Conservation (phyloP, 371 early-diverging fungal genomes). For the Dichotomocladium elegans region DNA sequence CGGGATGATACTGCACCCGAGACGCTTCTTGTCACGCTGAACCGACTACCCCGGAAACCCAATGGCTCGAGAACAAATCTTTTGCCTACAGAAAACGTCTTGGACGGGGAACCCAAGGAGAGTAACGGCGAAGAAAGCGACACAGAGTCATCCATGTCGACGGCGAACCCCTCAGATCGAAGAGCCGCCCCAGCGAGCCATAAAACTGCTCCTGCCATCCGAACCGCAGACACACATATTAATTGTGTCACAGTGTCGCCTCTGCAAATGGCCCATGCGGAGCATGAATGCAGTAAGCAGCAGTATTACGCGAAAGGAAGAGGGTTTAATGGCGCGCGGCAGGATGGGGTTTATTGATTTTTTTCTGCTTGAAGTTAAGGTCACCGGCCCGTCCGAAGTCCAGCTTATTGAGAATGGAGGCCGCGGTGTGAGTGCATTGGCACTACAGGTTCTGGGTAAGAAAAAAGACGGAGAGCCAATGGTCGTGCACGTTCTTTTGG, state of each 20-base stretch:
- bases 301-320: background rate
- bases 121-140: constrained; percentile 35
- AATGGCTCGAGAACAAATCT: constrained; percentile 25
- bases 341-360: too few relatives aligned
- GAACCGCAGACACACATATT: constrained; percentile 25
- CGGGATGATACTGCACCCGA: constrained; percentile 71
- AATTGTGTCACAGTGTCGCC: constrained; percentile 52
- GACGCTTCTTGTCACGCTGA: constrained; percentile 63
- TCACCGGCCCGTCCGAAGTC: constrained; percentile 62
- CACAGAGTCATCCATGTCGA: constrained; percentile 24
- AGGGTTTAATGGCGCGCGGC: background rate
- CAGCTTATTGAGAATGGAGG: constrained; percentile 82
- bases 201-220: constrained; percentile 1
- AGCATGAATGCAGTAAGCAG: constrained; percentile 50
- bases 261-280: constrained; percentile 65
- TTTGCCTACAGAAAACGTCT: constrained; percentile 55
- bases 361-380: constrained; percentile 17
- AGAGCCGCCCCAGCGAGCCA: background rate
- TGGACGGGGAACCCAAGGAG: constrained; percentile 30
- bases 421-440: constrained; percentile 65
- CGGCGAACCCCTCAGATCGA: background rate
- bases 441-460: constrained; percentile 58
- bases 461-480: background rate
- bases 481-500: background rate
- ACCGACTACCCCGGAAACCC: constrained; percentile 42